These are phyloP conservation scores for Emiliania huxleyi DNA, from an alignment of 78 protist species.

Conservation along the genomic window DNA sequence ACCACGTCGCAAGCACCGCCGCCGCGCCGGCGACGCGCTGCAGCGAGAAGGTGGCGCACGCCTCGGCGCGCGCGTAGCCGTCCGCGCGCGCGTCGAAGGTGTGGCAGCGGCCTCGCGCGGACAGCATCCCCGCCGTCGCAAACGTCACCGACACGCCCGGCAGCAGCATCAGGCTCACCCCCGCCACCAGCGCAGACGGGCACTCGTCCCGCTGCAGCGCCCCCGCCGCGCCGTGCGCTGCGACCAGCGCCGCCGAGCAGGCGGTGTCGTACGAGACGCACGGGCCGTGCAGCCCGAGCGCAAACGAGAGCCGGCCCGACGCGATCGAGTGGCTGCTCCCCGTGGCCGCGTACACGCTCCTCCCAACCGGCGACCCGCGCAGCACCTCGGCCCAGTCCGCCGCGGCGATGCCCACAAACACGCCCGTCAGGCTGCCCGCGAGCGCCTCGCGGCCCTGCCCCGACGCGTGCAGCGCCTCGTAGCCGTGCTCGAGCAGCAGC, in stretches of 20 bases:
- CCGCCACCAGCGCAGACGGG: not conserved
- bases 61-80: slow-evolving; percentile 81
- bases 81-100: slow-evolving; percentile 74
- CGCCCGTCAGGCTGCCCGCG: not conserved
- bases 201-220: slow-evolving; percentile 19
- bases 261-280: slow-evolving; percentile 84
- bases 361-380: not conserved
- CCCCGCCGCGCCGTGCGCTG: slow-evolving; percentile 59
- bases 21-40: not conserved
- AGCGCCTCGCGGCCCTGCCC: not conserved
- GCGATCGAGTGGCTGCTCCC: not conserved
- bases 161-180: not conserved
- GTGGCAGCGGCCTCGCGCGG: slow-evolving; percentile 64
- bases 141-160: not conserved
- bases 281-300: slow-evolving; percentile 79
- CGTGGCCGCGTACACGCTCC: not conserved
- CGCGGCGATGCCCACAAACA: not conserved
- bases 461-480: not conserved
- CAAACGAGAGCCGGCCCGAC: slow-evolving; percentile 64
- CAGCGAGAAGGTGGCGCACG: not conserved
- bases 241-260: slow-evolving; percentile 79
- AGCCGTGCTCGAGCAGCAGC: not conserved
- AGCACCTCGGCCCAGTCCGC: not conserved
- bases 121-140: slow-evolving; percentile 53
- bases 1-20: not conserved